phyloP scores from a whole-genome alignment of 2,329 filamentous ascomycete genomes.

The Immersiporthe knoxdaviesiana region DNA sequence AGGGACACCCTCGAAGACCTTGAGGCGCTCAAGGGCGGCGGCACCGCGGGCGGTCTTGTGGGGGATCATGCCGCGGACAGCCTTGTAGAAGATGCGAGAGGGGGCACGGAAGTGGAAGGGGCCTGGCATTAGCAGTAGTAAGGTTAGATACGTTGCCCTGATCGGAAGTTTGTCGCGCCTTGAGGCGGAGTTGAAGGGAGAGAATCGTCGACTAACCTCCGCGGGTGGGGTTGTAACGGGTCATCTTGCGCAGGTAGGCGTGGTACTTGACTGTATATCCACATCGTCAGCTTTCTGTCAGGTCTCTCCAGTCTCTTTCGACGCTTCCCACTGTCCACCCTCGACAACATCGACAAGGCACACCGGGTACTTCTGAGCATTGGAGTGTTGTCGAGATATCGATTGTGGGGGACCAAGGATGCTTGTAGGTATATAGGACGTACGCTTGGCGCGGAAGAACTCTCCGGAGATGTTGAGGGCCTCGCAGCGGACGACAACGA shows the following conservation, averaged over 20 bases:
- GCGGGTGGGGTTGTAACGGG: slow-evolving; percentile 98
- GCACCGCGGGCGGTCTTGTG: slow-evolving; percentile 99
- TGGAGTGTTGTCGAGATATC: neutral
- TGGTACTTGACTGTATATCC: slow-evolving; percentile 94
- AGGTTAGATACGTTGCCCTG: slow-evolving; percentile 52
- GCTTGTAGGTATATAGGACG: slow-evolving; percentile 53
- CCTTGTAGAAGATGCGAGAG: slow-evolving; percentile 99
- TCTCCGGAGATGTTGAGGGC: slow-evolving; percentile 99
- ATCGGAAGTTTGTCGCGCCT: slow-evolving; percentile 31
- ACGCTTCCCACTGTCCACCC: neutral
- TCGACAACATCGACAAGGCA: neutral
- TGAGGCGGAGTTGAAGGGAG: slow-evolving; percentile 21
- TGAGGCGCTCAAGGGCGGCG: slow-evolving; percentile 95
- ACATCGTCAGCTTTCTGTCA: slow-evolving; percentile 50
- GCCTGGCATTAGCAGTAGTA: slow-evolving; percentile 57
- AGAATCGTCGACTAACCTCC: slow-evolving; percentile 70
- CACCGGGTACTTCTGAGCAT: neutral
- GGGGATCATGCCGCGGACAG: slow-evolving; percentile 99
- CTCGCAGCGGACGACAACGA: slow-evolving; percentile 98
- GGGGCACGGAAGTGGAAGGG: slow-evolving; percentile 99
- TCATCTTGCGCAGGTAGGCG: slow-evolving; percentile 99
- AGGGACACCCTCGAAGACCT: slow-evolving; percentile 99
- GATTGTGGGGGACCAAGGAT: neutral
- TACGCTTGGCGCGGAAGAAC: slow-evolving; percentile 99
- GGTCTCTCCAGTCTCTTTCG: neutral